Percentiles rank a stretch among this genome's conserved stretches.
These are phyloP conservation scores for Gossypium turneri DNA, from an alignment of 345 rosid genomes.

Conservation along the genomic window DNA sequence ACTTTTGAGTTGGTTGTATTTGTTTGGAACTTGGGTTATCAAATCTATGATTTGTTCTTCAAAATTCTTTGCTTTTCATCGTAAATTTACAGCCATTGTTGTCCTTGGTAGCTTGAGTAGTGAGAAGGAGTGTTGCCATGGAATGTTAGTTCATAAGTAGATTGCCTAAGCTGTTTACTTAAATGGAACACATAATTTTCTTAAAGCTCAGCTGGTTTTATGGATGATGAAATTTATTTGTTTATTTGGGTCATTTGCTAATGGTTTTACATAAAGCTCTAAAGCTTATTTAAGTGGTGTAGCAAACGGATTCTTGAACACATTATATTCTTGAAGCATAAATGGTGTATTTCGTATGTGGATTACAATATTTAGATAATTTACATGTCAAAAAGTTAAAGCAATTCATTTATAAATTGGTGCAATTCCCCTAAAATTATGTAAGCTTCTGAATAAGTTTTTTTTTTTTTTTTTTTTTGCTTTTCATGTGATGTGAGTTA, in stretches of 20 bases:
- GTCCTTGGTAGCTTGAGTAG: neutral
- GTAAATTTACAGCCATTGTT: neutral
- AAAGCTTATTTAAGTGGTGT: neutral
- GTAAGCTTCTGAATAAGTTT: neutral
- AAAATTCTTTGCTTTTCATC: neutral
- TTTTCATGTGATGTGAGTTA: neutral
- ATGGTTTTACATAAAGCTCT: neutral
- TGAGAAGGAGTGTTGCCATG: neutral
- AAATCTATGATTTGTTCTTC: neutral
- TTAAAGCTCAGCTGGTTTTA: neutral
- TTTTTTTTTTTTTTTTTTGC: neutral
- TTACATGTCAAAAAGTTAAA: neutral
- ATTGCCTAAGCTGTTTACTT: neutral
- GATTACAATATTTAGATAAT: neutral
- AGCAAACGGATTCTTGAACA: neutral
- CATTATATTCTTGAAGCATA: neutral
- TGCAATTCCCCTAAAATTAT: neutral
- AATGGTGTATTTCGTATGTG: neutral
- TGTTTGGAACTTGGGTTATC: neutral
- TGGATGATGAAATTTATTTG: neutral
- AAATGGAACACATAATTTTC: neutral
- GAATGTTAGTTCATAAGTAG: neutral
- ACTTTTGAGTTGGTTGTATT: neutral
- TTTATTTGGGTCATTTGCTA: neutral
- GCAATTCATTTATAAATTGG: neutral